Evolutionary conservation across 2,329 filamentous ascomycete genomes (phyloP), one percentile per base, ranked within the genome.

Genomic region (Penicillium sp.): DNA sequence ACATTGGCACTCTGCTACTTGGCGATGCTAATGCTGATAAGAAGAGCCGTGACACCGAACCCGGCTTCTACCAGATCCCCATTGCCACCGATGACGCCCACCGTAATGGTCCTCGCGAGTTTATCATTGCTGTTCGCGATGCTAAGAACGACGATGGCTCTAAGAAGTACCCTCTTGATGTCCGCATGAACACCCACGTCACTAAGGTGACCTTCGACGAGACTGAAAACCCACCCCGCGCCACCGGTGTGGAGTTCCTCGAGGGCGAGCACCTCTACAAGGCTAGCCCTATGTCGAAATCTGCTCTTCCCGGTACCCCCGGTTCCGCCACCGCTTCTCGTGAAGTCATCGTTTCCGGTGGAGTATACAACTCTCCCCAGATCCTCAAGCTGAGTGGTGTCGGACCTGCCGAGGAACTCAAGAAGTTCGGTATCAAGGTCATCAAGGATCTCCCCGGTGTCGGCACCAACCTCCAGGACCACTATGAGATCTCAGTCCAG

Each of bases 301-400:
- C 55, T 1, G 58, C 57, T 18, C 20, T 32, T 0, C 48, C 57
- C 7, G 78, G 79, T 35, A 71, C 62, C 8, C 63, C 73, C 4
- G 78, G 78, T 40, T 70, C 69, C 40, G 78, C 74, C 38, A 67
- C 64, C 10, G 78, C 79, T 1, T 73, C 68, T 18, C 70, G 70
- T 26, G 79, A 81, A 63, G 74, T 80, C 39, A 78, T 81, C 59
- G 57, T 80, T 38, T 70, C 76, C 13, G 79, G 68, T 9, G 85
- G 85, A 18, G 79, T 83, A 1, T 88, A 83, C 71, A 85, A 88
- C 72, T 81, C 82, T 1, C 85, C 85, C 8, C 85, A 89, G 69
- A 72, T 89, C 3, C 81, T 89, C 14, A 84, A 86, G 73, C 79
- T 88, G 3, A 83, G 78, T 52, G 86, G 86, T 18, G 79, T 89